Conservation (phyloP, 2,329 filamentous ascomycete genomes). For the Fusarium bulbicola region DNA sequence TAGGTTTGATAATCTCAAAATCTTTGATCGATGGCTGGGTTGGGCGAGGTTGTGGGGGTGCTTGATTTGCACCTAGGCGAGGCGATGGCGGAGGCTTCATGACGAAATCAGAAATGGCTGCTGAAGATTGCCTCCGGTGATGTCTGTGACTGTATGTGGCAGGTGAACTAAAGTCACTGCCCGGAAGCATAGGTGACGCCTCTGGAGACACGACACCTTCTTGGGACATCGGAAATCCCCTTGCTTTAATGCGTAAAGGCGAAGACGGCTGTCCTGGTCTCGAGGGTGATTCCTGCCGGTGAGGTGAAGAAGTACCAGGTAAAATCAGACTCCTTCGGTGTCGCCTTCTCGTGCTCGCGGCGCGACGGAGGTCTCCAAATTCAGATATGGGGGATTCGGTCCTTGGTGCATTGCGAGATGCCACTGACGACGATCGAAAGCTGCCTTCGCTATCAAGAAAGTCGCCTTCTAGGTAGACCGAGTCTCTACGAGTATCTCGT, state of each 20-base stretch:
- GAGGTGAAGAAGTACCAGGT: conserved; percentile 79
- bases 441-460: conserved; percentile 88
- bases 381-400: conserved; percentile 94
- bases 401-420: conserved; percentile 72
- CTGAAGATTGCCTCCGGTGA: conserved; percentile 90
- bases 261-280: conserved; percentile 82
- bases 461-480: conserved; percentile 85
- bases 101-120: conserved; percentile 76
- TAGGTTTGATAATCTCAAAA: conserved; percentile 99
- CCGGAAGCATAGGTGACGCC: conserved; percentile 85
- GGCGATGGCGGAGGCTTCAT: conserved; percentile 83
- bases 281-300: conserved; percentile 88
- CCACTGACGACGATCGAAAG: conserved; percentile 78
- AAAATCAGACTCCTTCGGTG: conserved; percentile 89
- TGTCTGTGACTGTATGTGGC: conserved; percentile 68
- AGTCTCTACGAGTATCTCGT: conserved; percentile 76
- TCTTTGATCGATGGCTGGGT: conserved; percentile 97
- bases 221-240: conserved; percentile 65
- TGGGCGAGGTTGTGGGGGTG: conserved; percentile 85
- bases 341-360: conserved; percentile 81
- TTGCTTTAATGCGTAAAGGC: conserved; percentile 87
- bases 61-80: conserved; percentile 76
- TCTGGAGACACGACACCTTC: conserved; percentile 84
- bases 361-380: conserved; percentile 76
- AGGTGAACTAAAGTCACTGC: conserved; percentile 83